These are phyloP conservation scores for Sequoia sempervirens DNA, from an alignment of 75 land plant species.

Conservation along the genomic window DNA sequence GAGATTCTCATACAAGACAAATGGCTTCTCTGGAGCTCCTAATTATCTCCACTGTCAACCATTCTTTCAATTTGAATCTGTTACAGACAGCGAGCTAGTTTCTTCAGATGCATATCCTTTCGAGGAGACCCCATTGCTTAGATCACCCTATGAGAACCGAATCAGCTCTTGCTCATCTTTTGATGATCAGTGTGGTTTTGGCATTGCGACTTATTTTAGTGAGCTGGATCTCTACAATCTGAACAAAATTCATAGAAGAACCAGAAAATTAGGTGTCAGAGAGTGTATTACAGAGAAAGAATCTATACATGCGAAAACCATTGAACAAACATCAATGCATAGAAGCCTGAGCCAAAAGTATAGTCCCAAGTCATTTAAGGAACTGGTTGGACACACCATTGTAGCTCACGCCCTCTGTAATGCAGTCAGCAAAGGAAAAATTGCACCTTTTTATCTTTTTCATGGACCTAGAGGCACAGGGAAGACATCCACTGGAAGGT, in stretches of 20 bases:
- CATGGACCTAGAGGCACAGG: constrained; percentile 50
- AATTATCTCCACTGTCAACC: background rate
- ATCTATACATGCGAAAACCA: background rate
- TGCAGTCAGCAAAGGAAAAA: constrained; percentile 25
- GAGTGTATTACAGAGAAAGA: constrained; percentile 8
- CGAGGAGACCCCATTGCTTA: background rate
- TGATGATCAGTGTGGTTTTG: background rate
- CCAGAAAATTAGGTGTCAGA: too few relatives aligned
- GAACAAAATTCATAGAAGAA: background rate
- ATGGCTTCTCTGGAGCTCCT: background rate
- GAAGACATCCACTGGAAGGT: constrained; percentile 34
- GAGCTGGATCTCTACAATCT: constrained; percentile 1
- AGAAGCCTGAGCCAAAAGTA: constrained; percentile 37
- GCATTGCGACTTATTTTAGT: background rate
- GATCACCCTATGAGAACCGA: background rate
- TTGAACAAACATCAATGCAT: background rate
- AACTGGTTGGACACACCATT: constrained; percentile 33
- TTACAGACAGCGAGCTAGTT: background rate
- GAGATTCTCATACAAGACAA: background rate
- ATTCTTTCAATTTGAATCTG: constrained; percentile 2
- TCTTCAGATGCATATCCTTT: background rate
- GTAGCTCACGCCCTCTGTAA: constrained; percentile 32
- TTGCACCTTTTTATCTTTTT: constrained; percentile 41
- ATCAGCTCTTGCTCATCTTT: background rate
- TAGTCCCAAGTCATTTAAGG: constrained; percentile 31